Evolutionary conservation across 2,329 filamentous ascomycete species (phyloP).

Genomic region (Neonectria faginata): DNA sequence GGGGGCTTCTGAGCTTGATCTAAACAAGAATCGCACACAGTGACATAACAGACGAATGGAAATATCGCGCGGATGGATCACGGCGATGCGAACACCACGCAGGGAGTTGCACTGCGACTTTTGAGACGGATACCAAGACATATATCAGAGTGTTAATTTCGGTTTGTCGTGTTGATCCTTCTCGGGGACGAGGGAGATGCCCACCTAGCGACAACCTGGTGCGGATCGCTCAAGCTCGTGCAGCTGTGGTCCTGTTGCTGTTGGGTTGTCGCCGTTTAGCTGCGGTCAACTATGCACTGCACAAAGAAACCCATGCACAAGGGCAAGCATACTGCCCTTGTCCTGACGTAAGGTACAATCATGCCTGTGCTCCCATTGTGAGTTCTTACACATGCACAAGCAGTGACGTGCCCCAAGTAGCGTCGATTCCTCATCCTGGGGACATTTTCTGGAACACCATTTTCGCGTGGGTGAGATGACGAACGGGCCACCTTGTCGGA

Average conservation of each 20-base stretch:
- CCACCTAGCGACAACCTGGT: neutral
- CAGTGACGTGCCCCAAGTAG: conserved; percentile 26
- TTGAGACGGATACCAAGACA: conserved; percentile 21
- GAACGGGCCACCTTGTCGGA: conserved; percentile 36
- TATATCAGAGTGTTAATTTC: conserved; percentile 12
- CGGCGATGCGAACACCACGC: neutral
- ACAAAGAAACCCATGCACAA: neutral
- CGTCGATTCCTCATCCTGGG: conserved; percentile 16
- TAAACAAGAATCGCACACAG: conserved; percentile 13
- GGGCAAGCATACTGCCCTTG: neutral
- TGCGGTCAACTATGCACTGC: neutral
- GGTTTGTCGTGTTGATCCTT: conserved; percentile 16
- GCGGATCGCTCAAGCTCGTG: neutral
- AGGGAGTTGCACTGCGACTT: conserved; percentile 7
- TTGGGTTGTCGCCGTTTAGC: neutral
- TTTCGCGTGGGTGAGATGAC: conserved; percentile 29
- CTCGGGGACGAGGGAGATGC: neutral
- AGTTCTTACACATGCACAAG: conserved; percentile 38
- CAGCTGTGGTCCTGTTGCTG: neutral
- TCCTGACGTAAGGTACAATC: neutral
- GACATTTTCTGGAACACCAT: conserved; percentile 23
- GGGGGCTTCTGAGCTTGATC: conserved; percentile 13
- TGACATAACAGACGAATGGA: conserved; percentile 4
- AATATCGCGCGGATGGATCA: conserved; percentile 13
- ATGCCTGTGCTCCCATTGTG: neutral